These are phyloP conservation scores for Phylloporus sp. DNA, from an alignment of 768 basidiomycete genomes.

Conservation along the genomic window DNA sequence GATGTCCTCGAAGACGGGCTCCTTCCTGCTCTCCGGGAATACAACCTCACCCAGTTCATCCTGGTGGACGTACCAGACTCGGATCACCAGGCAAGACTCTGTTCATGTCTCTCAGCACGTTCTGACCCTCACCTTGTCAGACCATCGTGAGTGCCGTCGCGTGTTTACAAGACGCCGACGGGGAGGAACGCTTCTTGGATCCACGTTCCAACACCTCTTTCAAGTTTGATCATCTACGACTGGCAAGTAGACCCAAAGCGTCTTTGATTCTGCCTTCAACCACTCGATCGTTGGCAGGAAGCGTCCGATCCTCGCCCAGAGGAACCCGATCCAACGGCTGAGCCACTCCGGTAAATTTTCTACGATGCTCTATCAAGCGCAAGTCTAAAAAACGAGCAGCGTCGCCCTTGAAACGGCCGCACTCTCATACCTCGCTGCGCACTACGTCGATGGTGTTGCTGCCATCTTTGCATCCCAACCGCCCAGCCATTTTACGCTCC, in stretches of 20 bases:
- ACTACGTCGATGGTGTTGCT: slow-evolving; percentile 76
- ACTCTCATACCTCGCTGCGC: slow-evolving; percentile 67
- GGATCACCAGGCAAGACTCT: slow-evolving; percentile 61
- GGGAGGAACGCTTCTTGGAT: slow-evolving; percentile 72
- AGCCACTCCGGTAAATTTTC: slow-evolving; percentile 66
- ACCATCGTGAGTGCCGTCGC: slow-evolving; percentile 79
- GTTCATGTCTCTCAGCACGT: background rate
- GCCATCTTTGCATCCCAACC: slow-evolving; percentile 62
- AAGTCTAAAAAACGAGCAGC: slow-evolving; percentile 35
- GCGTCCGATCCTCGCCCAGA: slow-evolving; percentile 66
- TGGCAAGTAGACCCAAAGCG: slow-evolving; percentile 48
- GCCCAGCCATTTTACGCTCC: slow-evolving; percentile 55
- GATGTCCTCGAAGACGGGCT: slow-evolving; percentile 75
- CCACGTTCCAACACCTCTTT: slow-evolving; percentile 77
- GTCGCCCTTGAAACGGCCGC: slow-evolving; percentile 66
- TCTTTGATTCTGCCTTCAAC: background rate
- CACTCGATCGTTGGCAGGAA: slow-evolving; percentile 52
- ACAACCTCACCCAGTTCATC: slow-evolving; percentile 86
- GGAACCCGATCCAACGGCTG: slow-evolving; percentile 60
- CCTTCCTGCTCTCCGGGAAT: slow-evolving; percentile 72
- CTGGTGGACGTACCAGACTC: slow-evolving; percentile 79
- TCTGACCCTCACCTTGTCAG: slow-evolving; percentile 36
- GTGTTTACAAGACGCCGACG: slow-evolving; percentile 40
- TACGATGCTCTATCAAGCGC: background rate
- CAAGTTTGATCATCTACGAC: slow-evolving; percentile 77